These are phyloP conservation scores for Monocercomonoides exilis DNA, from an alignment of 78 protist genomes.

Conservation along the genomic window DNA sequence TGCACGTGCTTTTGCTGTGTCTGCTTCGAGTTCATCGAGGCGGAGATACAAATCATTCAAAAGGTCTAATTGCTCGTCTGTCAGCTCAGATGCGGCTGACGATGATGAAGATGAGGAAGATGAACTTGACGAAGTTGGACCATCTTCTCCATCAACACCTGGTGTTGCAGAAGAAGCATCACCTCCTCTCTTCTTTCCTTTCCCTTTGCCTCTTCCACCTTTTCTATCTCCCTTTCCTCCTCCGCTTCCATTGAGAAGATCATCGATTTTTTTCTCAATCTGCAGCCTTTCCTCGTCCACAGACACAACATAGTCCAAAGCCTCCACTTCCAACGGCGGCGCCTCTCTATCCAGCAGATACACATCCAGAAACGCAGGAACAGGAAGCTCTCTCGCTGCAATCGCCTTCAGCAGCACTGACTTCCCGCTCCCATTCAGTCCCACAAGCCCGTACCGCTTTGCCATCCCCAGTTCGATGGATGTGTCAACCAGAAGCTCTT, in stretches of 20 bases:
- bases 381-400: constrained; percentile 59
- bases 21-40: not conserved
- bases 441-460: constrained; percentile 72
- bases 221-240: not conserved
- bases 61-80: not conserved
- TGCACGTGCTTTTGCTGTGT: not conserved
- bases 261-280: not conserved
- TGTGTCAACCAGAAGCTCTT: constrained; percentile 7
- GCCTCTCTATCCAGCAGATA: constrained; percentile 6
- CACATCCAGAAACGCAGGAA: constrained; percentile 39
- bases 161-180: too few relatives aligned
- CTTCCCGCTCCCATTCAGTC: constrained; percentile 81
- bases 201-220: not conserved
- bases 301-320: not conserved
- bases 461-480: constrained; percentile 35
- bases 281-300: not conserved
- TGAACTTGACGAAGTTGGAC: too few relatives aligned
- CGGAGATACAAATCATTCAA: not conserved
- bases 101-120: not conserved
- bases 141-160: too few relatives aligned
- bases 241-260: too few relatives aligned
- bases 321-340: not conserved
- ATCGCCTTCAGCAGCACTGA: constrained; percentile 57
- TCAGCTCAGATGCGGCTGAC: not conserved
- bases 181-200: too few relatives aligned